Conservation (phyloP, 2,329 filamentous ascomycete species). For the Neoarthrinium moseri region DNA sequence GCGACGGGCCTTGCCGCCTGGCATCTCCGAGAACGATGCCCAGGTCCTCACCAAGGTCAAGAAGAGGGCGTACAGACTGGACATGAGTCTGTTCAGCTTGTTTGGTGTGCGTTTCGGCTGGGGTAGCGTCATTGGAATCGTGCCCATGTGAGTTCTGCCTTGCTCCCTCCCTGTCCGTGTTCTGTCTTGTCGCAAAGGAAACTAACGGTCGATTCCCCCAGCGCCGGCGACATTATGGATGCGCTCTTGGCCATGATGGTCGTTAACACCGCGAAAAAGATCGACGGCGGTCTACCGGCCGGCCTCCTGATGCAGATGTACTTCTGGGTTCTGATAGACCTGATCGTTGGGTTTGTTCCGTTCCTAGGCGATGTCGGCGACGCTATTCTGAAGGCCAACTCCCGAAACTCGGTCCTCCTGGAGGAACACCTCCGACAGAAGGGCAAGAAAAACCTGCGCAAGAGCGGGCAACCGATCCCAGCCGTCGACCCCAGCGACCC, state of each 20-base stretch:
- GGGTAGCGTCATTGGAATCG: constrained; percentile 79
- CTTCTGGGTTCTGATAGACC: constrained; percentile 74
- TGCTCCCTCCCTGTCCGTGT: background rate
- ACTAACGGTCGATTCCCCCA: constrained; percentile 35
- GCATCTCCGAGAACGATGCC: constrained; percentile 79
- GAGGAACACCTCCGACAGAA: constrained; percentile 68
- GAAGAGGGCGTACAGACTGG: constrained; percentile 78
- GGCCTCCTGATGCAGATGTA: constrained; percentile 69
- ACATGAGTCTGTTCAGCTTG: constrained; percentile 80
- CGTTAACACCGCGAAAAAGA: constrained; percentile 66
- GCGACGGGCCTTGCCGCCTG: constrained; percentile 80
- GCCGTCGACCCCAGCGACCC: constrained; percentile 52
- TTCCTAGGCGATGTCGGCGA: constrained; percentile 76
- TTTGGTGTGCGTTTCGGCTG: constrained; percentile 85
- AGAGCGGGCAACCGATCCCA: constrained; percentile 45
- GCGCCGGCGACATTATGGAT: constrained; percentile 74
- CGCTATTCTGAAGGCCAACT: constrained; percentile 72
- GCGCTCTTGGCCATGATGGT: constrained; percentile 73
- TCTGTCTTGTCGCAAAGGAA: constrained; percentile 5
- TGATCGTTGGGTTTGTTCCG: constrained; percentile 70
- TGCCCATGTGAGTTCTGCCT: constrained; percentile 68
- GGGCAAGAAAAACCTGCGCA: constrained; percentile 56
- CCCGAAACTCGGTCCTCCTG: constrained; percentile 69
- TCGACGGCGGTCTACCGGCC: constrained; percentile 73
- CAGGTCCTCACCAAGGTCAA: constrained; percentile 84